A percentile compares a stretch with the other conserved stretches of the same genome.
Evolutionary conservation across 805 yeast species (phyloP).

Genomic region (Metschnikowia baotianmanensis): DNA sequence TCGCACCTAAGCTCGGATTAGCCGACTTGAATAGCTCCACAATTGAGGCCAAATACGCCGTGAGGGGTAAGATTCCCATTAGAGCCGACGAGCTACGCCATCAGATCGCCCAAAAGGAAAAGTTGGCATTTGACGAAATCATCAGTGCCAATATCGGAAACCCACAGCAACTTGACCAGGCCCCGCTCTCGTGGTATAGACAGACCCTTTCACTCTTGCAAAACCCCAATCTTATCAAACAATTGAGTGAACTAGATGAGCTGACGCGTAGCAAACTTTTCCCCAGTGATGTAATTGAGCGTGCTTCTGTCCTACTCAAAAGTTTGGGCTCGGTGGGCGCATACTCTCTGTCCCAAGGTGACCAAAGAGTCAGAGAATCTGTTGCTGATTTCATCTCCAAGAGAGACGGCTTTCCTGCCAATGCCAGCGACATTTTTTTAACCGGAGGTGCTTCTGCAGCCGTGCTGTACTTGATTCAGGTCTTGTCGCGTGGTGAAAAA

Average conservation of each 20-base stretch:
- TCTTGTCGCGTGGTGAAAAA: constrained; percentile 62
- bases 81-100: constrained; percentile 81
- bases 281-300: constrained; percentile 67
- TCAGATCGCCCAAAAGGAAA: constrained; percentile 49
- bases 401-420: constrained; percentile 70
- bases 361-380: constrained; percentile 62
- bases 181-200: constrained; percentile 92
- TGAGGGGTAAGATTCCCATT: constrained; percentile 90
- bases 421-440: constrained; percentile 72
- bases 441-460: constrained; percentile 96
- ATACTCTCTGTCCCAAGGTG: constrained; percentile 92
- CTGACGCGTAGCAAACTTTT: constrained; percentile 30
- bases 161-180: constrained; percentile 95
- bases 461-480: constrained; percentile 72
- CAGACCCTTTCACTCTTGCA: constrained; percentile 85
- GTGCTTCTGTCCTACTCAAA: constrained; percentile 62
- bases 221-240: constrained; percentile 65
- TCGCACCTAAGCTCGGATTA: constrained; percentile 20
- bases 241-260: constrained; percentile 21
- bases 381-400: constrained; percentile 76
- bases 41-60: constrained; percentile 90
- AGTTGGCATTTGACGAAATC: constrained; percentile 71
- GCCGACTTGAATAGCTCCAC: constrained; percentile 69
- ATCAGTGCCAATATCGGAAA: constrained; percentile 95
- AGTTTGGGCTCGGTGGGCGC: constrained; percentile 89